Evolutionary conservation across 2,329 filamentous ascomycete genomes (phyloP).

Genomic region (Colletotrichum navitas): DNA sequence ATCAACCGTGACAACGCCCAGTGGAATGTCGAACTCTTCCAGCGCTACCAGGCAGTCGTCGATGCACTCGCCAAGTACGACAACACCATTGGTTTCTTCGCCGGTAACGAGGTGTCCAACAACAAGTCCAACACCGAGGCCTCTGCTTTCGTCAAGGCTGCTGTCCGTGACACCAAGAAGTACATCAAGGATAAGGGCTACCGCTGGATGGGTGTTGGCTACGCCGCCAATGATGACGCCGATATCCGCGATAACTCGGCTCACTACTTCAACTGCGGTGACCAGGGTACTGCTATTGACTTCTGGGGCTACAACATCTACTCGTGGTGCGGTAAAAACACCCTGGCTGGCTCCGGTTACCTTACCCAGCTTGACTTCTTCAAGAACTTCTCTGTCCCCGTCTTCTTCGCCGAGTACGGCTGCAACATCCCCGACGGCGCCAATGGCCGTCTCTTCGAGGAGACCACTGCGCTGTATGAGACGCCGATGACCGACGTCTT

Average conservation of each 20-base stretch:
- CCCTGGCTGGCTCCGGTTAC: slow-evolving; percentile 82
- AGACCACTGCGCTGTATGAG: slow-evolving; percentile 85
- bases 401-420: slow-evolving; percentile 99
- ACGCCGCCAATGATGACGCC: slow-evolving; percentile 94
- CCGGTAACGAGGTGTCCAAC: slow-evolving; percentile 97
- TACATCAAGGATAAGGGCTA: slow-evolving; percentile 88
- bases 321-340: slow-evolving; percentile 95
- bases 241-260: slow-evolving; percentile 85
- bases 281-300: slow-evolving; percentile 77
- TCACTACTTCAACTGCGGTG: slow-evolving; percentile 94
- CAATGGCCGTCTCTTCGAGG: slow-evolving; percentile 82
- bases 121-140: slow-evolving; percentile 87
- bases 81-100: slow-evolving; percentile 98
- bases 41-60: slow-evolving; percentile 86
- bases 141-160: slow-evolving; percentile 96
- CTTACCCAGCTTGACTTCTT: slow-evolving; percentile 88
- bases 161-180: slow-evolving; percentile 93
- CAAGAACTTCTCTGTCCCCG: slow-evolving; percentile 87
- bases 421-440: slow-evolving; percentile 79
- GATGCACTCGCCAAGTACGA: slow-evolving; percentile 85
- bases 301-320: slow-evolving; percentile 99
- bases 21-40: slow-evolving; percentile 84
- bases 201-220: slow-evolving; percentile 88
- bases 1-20: slow-evolving; percentile 85
- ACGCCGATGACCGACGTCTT: slow-evolving; percentile 86